These are phyloP conservation scores for Spinacia oleracea DNA, from an alignment of 179 eudicot genomes.

Conservation along the genomic window DNA sequence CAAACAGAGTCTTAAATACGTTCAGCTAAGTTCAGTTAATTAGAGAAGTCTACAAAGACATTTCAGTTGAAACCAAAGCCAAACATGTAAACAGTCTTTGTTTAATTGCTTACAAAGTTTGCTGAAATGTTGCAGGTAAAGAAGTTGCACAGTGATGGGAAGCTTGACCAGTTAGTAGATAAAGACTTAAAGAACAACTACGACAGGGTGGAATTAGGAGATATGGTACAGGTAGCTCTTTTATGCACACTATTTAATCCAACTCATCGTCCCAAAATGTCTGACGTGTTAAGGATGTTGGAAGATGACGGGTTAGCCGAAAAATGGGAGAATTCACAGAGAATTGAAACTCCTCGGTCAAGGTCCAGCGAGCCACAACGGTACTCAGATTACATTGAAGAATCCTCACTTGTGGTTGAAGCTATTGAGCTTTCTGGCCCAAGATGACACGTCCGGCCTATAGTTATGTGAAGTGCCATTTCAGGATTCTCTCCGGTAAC, in stretches of 20 bases:
- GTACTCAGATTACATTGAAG: constrained; percentile 82
- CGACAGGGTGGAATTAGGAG: constrained; percentile 61
- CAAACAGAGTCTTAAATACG: no score
- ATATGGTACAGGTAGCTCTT: constrained; percentile 78
- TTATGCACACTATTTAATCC: constrained; percentile 76
- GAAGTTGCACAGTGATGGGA: constrained; percentile 67
- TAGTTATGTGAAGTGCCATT: constrained; percentile 6
- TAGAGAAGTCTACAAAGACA: no score
- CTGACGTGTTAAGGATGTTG: constrained; percentile 68
- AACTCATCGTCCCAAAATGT: constrained; percentile 72
- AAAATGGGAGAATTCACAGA: constrained; percentile 74
- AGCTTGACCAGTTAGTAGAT: constrained; percentile 62
- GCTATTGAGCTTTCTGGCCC: constrained; percentile 92
- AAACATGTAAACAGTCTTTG: neutral
- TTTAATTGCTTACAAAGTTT: neutral
- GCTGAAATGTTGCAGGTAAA: constrained; percentile 50
- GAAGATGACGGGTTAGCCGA: constrained; percentile 85
- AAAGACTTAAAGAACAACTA: constrained; percentile 54
- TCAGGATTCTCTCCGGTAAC: neutral
- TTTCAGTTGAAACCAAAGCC: neutral
- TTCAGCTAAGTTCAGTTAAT: neutral
- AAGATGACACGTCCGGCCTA: constrained; percentile 50
- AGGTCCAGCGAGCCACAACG: constrained; percentile 50
- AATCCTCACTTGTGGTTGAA: constrained; percentile 72
- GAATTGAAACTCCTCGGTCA: constrained; percentile 53